Evolutionary conservation across 208 protist genomes (phyloP).

Genomic region (Jaenimonas drosophilae): DNA sequence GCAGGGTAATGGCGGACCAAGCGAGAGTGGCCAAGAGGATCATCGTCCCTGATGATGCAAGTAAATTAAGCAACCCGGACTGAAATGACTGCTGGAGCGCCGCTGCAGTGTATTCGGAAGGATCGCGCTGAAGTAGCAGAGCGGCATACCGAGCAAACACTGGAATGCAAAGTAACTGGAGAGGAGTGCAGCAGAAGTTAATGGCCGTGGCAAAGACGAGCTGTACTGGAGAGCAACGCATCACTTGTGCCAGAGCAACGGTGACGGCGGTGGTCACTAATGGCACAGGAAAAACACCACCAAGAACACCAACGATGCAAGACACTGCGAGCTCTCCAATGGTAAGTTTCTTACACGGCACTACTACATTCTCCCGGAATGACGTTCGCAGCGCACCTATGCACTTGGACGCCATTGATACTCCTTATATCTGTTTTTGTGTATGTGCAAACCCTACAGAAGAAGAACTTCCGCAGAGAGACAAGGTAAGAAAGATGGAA

Average conservation of each 20-base stretch:
- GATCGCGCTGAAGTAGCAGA: slow-evolving; percentile 6
- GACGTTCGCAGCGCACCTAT: too few species aligned
- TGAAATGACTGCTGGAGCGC: slow-evolving; percentile 11
- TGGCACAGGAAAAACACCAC: slow-evolving; percentile 4
- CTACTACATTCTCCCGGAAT: too few species aligned
- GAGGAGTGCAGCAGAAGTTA: slow-evolving; percentile 1
- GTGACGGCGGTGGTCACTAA: slow-evolving; percentile 1
- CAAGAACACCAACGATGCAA: slow-evolving; percentile 3
- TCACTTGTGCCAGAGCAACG: background rate
- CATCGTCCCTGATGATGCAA: slow-evolving; percentile 19
- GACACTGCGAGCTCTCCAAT: too few species aligned
- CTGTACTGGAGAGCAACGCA: too few species aligned
- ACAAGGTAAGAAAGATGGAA: too few species aligned
- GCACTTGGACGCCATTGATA: too few species aligned
- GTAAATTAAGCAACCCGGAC: slow-evolving; percentile 10
- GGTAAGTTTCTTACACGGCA: too few species aligned
- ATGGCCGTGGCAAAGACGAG: background rate
- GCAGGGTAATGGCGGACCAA: slow-evolving; percentile 17
- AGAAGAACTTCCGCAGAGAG: too few species aligned
- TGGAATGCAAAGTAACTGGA: slow-evolving; percentile 3
- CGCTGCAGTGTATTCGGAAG: slow-evolving; percentile 12
- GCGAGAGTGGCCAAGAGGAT: slow-evolving; percentile 15
- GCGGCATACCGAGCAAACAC: background rate
- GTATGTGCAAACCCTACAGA: too few species aligned
- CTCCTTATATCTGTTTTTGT: too few species aligned